A percentile compares a stretch with the other conserved stretches of the same genome.
Conservation (phyloP, 2,329 filamentous ascomycete species). For the Aspergillus carbonarius region DNA sequence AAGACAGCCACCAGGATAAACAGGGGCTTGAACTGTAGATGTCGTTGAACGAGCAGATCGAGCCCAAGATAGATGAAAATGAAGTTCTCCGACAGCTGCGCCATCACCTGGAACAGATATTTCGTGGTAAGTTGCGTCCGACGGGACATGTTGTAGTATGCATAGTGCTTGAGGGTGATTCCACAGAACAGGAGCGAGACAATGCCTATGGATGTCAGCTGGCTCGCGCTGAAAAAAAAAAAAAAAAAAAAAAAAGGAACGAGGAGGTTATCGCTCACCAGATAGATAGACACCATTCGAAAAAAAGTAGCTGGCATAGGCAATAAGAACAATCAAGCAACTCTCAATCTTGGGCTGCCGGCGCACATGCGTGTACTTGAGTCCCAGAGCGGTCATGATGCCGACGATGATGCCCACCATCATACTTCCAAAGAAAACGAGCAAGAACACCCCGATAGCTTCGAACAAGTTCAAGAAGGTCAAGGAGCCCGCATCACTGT, state of each 20-base stretch:
- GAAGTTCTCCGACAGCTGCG: conserved; percentile 96
- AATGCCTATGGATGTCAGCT: conserved; percentile 65
- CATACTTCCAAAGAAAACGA: conserved; percentile 93
- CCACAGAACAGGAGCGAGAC: conserved; percentile 96
- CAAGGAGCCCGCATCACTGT: conserved; percentile 65
- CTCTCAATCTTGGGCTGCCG: conserved; percentile 96
- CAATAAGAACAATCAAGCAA: conserved; percentile 87
- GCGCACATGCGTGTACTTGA: conserved; percentile 93
- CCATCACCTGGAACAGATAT: conserved; percentile 91
- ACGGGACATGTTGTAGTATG: conserved; percentile 99
- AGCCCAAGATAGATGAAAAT: conserved; percentile 99
- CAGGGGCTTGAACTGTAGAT: conserved; percentile 86
- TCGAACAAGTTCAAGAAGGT: conserved; percentile 83
- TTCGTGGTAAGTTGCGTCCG: conserved; percentile 97
- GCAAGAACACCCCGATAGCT: conserved; percentile 88
- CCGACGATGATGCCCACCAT: conserved; percentile 85
- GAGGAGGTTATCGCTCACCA: conserved; percentile 57
- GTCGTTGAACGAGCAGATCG: conserved; percentile 87
- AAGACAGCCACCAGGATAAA: conserved; percentile 91
- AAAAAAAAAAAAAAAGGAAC: no score
- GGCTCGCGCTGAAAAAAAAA: background rate
- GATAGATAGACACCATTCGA: conserved; percentile 95
- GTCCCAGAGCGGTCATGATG: conserved; percentile 77
- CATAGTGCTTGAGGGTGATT: conserved; percentile 97
- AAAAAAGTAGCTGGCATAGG: conserved; percentile 97